phyloP scores from a whole-genome alignment of 1,139 yeast species.

The Dujonia santamariae region DNA sequence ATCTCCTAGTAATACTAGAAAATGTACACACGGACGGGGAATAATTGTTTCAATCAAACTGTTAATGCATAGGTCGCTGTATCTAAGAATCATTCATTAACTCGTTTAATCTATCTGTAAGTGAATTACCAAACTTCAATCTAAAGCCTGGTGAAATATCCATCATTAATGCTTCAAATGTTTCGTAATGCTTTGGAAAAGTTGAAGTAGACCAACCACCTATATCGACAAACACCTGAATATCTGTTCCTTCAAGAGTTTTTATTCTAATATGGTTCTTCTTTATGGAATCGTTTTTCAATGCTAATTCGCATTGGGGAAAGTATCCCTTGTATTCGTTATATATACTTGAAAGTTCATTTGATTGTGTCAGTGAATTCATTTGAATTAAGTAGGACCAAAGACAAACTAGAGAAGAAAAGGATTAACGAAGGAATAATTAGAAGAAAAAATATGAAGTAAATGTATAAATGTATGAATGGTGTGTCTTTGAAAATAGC shows the following conservation, averaged over 20 bases:
- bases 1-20: no score
- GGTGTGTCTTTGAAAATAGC: no score
- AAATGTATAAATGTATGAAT: no score
- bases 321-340: conserved; percentile 30
- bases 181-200: conserved; percentile 27
- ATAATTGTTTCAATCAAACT: background rate
- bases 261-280: conserved; percentile 14
- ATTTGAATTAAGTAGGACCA: conserved; percentile 8
- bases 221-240: conserved; percentile 27
- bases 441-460: background rate
- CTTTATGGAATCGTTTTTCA: conserved; percentile 1
- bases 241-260: conserved; percentile 19
- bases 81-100: conserved; percentile 1
- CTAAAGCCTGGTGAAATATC: conserved; percentile 30
- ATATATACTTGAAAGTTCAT: conserved; percentile 24
- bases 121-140: conserved; percentile 24
- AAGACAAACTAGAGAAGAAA: background rate
- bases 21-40: no score
- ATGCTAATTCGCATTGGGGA: conserved; percentile 16
- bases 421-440: background rate
- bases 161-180: conserved; percentile 47
- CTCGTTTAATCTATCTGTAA: conserved; percentile 20
- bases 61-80: conserved; percentile 7
- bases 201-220: conserved; percentile 34
- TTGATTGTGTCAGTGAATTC: conserved; percentile 14